Base-by-base conservation (phyloP, 2,329 filamentous ascomycete species). In the Sporothrix curviconia region DNA sequence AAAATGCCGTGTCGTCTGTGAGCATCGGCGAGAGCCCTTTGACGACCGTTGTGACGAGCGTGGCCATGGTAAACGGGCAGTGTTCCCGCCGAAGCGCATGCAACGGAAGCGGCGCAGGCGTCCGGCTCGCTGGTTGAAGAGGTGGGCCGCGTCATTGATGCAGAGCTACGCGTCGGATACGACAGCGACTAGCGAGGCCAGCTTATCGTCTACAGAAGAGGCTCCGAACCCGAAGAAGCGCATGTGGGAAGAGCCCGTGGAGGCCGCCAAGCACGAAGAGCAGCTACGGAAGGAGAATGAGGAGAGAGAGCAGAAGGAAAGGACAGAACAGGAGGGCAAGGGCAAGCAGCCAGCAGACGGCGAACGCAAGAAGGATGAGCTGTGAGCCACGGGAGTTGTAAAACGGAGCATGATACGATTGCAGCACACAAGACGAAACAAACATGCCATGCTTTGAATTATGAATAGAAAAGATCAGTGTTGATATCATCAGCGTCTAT, bases 181-280 rank as follows among this genome's bases (percentile, higher is more conserved):
- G 1, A 32, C 60, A 62, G 6, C 37, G 24, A 32, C 30, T n/a
- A 24, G 52, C 65, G 63, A 56, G 34, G 17, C 32, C 12, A 19
- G 25, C n/a, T 39, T 37, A 3, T 28, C 34, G 60, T 73, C 67
- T 66, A 39, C 69, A 66, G 50, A 69, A 68, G 62, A 69, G 3
- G 34, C 49, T 22, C 65, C 68, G 28, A 85, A 85, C 67, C 79
- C 80, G 7, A 84, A 79, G 73, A 85, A 85, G 72, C 78, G 81
- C 70, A 78, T 79, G 71, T 83, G 81, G 74, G 81, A 84, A 62
- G 80, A 80, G 58, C 59, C 64, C 12, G 59, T 61, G 7, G 65
- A 63, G 53, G 63, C 40, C 1, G 60, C 57, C 30, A 63, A 62
- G 56, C 36, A 63, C 8, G 64, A 57, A 15, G 57, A 54, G 15